These are phyloP conservation scores for thale cress (Arabidopsis thaliana) DNA, from an alignment of 345 rosid species.

Conservation along the genomic window DNA sequence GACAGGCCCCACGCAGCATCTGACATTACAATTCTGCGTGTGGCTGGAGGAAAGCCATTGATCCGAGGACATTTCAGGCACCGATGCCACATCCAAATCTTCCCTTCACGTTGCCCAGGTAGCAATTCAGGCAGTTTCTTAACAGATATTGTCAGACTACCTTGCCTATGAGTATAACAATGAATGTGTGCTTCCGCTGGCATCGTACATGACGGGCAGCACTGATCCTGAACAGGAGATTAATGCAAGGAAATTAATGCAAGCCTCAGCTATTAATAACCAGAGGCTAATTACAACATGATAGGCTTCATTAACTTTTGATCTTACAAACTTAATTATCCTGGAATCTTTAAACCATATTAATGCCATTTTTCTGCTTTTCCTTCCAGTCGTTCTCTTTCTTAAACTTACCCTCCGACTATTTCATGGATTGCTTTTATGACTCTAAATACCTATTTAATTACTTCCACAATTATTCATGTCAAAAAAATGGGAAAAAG, in stretches of 20 bases:
- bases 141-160: constrained; percentile 94
- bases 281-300: constrained; percentile 22
- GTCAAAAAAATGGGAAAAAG: constrained; percentile 12
- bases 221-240: constrained; percentile 56
- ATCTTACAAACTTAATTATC: constrained; percentile 19
- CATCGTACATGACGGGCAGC: constrained; percentile 82
- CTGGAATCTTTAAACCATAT: constrained; percentile 27
- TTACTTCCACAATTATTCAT: constrained; percentile 24
- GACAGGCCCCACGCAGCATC: constrained; percentile 99
- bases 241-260: constrained; percentile 28
- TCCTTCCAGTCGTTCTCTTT: constrained; percentile 4
- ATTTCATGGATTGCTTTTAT: constrained; percentile 21
- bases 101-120: constrained; percentile 91
- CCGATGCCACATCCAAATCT: constrained; percentile 99
- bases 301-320: constrained; percentile 22
- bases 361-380: constrained; percentile 1
- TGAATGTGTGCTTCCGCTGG: constrained; percentile 98
- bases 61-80: constrained; percentile 88
- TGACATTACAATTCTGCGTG: constrained; percentile 93
- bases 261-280: constrained; percentile 32
- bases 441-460: constrained; percentile 5
- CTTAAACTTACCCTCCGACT: constrained; percentile 3
- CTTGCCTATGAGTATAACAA: constrained; percentile 94
- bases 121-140: constrained; percentile 71
- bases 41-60: constrained; percentile 90